Evolutionary conservation across 257 asterid genomes (phyloP), one percentile per base, ranked within the genome.

Genomic region (Primulina huaijiensis): DNA sequence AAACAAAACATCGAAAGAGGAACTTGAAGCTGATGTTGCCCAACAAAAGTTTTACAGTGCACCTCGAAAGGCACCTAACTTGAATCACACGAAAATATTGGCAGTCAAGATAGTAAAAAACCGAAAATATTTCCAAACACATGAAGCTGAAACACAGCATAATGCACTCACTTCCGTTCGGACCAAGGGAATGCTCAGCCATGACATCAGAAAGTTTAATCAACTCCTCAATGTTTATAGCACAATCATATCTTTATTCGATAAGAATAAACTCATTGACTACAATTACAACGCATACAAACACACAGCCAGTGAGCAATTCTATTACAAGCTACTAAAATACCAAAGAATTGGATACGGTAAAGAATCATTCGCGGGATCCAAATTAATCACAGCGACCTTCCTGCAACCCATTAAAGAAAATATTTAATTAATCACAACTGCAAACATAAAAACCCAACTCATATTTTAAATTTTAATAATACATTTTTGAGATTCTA

Each of bases 131-230:
- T 56, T 60, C 72, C 60, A 43, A 34, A 67, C 38, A 60, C 55
- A 46, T 63, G 65, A 33, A 69, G 69, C 37, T 23, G 59, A 53
- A 6, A 8, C 6, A 40, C 37, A 72, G 70, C 65, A 80, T 5
- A 73, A n/a, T 16, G 59, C 29, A 6, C 80, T 79, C 78, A 94
- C 99, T 97, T 77, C 97, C 99, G 72, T 94, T 91, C 19, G 99
- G 97, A 77, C 99, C 99, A 69, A 94, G 99, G 35, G 92, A 82
- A 73, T 94, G 99, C 84, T 94, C 97, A 73, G 61, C 72, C 99
- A 94, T 89, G 35, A 91, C 96, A 86, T 91, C 99, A 71, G 77
- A 74, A 60, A 94, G 96, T 84, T 89, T 94, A 61, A 94, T 77
- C 62, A 94, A 87, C 62, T 91, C 97, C 90, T 86, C 99, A 52